Percentiles rank a stretch among this genome's conserved stretches.
Evolutionary conservation across 2,329 filamentous ascomycete species (phyloP).

Genomic region (Fusarium armeniacum): DNA sequence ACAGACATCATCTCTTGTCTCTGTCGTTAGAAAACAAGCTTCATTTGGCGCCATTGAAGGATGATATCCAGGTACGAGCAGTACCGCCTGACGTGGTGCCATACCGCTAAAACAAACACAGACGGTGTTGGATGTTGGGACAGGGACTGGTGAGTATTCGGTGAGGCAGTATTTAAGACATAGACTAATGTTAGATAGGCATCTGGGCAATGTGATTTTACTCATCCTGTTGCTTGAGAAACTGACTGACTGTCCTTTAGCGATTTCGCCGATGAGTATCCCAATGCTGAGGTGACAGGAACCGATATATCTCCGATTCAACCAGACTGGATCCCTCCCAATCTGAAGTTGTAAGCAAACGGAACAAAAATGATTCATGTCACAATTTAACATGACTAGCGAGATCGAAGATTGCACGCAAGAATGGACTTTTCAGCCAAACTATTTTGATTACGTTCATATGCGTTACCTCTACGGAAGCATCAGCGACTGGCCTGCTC

Average conservation of each 20-base stretch:
- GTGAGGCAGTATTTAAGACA: fast-evolving
- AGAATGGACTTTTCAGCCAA: constrained; percentile 49
- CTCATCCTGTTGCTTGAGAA: fast-evolving
- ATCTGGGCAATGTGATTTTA: constrained; percentile 62
- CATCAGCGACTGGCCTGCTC: constrained; percentile 67
- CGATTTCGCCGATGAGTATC: constrained; percentile 62
- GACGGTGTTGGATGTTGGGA: constrained; percentile 63
- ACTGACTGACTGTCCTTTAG: constrained; percentile 51
- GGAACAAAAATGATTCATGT: fast-evolving
- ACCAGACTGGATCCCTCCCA: constrained; percentile 62
- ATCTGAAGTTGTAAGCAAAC: constrained; percentile 58
- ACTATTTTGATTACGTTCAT: constrained; percentile 72
- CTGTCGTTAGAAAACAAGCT: constrained; percentile 26
- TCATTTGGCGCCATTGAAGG: constrained; percentile 40
- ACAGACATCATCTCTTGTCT: constrained; percentile 35
- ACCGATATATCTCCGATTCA: constrained; percentile 71
- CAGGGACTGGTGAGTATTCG: constrained; percentile 63
- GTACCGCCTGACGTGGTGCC: fast-evolving
- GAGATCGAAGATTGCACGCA: constrained; percentile 52
- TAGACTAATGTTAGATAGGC: not conserved
- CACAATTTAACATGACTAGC: not conserved
- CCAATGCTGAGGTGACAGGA: constrained; percentile 61
- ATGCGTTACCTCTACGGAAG: constrained; percentile 69
- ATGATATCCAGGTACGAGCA: constrained; percentile 41
- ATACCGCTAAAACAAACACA: constrained; percentile 13